Evolutionary conservation across 2,329 filamentous ascomycete species (phyloP), one percentile per base, ranked within the genome.

Genomic region (Westerdykella aurantiaca): DNA sequence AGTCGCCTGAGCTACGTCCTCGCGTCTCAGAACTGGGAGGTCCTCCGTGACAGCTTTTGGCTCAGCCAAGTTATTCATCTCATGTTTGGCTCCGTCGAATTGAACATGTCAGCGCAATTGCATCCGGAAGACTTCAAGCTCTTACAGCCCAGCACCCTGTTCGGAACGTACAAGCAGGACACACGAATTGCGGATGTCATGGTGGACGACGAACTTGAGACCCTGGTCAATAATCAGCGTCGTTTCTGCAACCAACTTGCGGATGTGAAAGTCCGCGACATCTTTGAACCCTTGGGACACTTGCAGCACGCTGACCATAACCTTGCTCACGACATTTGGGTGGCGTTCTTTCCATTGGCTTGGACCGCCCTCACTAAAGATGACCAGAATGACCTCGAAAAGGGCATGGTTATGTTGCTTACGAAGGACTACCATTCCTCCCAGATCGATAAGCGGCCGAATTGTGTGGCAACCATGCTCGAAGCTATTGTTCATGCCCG

Each of bases 381-480:
- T 53, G 93, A 98, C 58, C 85, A 91, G 44, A 79, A 81, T 23
- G 93, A 98, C 50, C 77, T 98, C 29, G 88, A 97, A 66, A 88
- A 90, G 56, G 90, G 88, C 12, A 81, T 98, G 68, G 87, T 96
- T n/a, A 78, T 82, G 3, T 75, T 98, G 10, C 75, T 98, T 9
- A 95, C 91, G 2, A 95, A 95, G 62, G 94, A 98, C 59, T 97
- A 91, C 66, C 93, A 98, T 65, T 86, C 86, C 49, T 82, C 91
- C 41, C 93, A 98, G 63, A 83, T 97, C 43, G 93, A 97, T 66
- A 90, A 88, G 70, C 81, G 94, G 38, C 94, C 93, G 2, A 98
- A 98, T 59, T 94, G 96, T 29, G 83, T 98, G 2, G 88, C 96
- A 59, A 93, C 90, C 6, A 76, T 99, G 45, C 77, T 98, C 5